Conservation (phyloP, 306 rosid genomes). For the Casuarina cunninghamiana region DNA sequence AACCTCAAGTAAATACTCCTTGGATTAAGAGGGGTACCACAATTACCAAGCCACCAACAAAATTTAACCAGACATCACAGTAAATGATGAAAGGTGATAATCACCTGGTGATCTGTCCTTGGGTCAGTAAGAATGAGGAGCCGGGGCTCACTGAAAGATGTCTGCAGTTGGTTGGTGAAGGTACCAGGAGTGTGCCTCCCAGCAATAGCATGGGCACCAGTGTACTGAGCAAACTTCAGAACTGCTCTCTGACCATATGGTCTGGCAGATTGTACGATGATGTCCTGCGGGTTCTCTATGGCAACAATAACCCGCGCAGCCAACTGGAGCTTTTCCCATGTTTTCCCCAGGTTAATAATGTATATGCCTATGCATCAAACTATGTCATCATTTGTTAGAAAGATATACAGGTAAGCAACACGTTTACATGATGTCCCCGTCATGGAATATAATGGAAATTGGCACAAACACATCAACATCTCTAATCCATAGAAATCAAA, state of each 20-base stretch:
- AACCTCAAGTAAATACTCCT: background rate
- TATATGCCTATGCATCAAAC: slow-evolving; percentile 55
- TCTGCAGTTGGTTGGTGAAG: slow-evolving; percentile 87
- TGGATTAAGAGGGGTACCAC: background rate
- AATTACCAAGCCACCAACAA: background rate
- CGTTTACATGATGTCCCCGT: background rate
- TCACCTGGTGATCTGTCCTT: slow-evolving; percentile 90
- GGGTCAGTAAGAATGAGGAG: slow-evolving; percentile 91
- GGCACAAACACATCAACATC: background rate
- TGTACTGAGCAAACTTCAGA: slow-evolving; percentile 77
- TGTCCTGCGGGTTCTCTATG: slow-evolving; percentile 83
- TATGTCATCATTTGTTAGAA: slow-evolving; percentile 3
- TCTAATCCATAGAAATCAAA: background rate
- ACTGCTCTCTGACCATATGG: slow-evolving; percentile 89
- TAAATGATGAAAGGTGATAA: background rate
- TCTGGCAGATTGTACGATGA: slow-evolving; percentile 76
- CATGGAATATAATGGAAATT: background rate
- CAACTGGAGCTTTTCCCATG: slow-evolving; percentile 78
- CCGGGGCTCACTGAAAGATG: slow-evolving; percentile 86
- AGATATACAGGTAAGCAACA: background rate
- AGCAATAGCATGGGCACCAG: slow-evolving; percentile 81
- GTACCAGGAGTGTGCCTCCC: slow-evolving; percentile 92
- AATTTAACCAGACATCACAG: background rate
- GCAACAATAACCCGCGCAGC: slow-evolving; percentile 89
- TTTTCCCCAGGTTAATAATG: slow-evolving; percentile 75